phyloP scores from a whole-genome alignment of 345 rosid species.

The Limnanthes douglasii region DNA sequence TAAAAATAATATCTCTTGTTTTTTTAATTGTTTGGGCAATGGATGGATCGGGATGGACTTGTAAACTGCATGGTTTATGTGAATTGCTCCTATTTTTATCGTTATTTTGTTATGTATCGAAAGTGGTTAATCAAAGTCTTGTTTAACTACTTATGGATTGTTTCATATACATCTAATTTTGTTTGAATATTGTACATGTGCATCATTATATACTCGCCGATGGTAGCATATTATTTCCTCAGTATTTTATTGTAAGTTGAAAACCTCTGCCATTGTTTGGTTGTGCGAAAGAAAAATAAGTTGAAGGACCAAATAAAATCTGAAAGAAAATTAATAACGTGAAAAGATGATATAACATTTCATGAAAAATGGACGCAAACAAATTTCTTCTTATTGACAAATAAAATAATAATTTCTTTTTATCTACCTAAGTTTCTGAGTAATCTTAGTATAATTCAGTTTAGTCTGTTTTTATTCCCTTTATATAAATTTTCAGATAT shows the following conservation, averaged over 20 bases:
- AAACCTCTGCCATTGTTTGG: no score
- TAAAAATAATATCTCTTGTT: background rate
- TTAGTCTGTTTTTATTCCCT: no score
- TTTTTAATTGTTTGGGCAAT: constrained; percentile 15
- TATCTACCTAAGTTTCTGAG: no score
- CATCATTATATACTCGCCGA: constrained; percentile 89
- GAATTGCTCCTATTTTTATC: constrained; percentile 61
- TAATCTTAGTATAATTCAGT: no score
- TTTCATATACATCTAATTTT: background rate
- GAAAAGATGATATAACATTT: no score
- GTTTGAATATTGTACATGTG: constrained; percentile 12
- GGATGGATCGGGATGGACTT: constrained; percentile 93
- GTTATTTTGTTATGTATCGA: constrained; percentile 77
- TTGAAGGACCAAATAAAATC: no score
- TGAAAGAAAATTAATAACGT: no score
- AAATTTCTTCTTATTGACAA: no score
- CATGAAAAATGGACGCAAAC: no score
- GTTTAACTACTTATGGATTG: background rate
- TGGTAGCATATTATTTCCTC: constrained; percentile 80
- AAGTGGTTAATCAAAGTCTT: constrained; percentile 28
- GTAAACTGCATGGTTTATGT: constrained; percentile 90
- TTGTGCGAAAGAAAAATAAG: no score
- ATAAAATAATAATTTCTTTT: no score
- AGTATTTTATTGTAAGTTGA: constrained; percentile 60
- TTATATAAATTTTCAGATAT: no score